Base-by-base conservation (phyloP, 2,329 filamentous ascomycete genomes). In the Paramyrothecium sp. region DNA sequence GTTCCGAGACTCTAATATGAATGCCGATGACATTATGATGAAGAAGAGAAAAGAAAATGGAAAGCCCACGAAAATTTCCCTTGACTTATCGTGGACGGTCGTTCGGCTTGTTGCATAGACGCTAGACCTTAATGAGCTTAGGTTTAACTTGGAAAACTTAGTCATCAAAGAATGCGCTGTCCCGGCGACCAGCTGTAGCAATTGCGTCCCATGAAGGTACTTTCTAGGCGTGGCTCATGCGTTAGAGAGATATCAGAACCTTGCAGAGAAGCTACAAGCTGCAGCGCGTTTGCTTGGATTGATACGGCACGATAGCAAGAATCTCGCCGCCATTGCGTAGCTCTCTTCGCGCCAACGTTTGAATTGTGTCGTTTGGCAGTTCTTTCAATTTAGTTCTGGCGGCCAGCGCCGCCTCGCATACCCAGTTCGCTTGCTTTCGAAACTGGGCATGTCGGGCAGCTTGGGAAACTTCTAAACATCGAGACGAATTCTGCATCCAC, bases 1-100 rank as follows among this genome's bases (percentile, higher is more conserved):
- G 87, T 87, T 90, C 90, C 93, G 94, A 96, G 95, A 99, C 95
- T 99, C 95, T 98, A 98, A 94, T 90, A 91, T 90, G 86, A 89
- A 90, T 89, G 92, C 89, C 87, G 73, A 81, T 85, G 86, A 91
- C 88, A 91, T 91, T 94, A 81, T 77, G 80, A 30, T 44, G 38
- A 75, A 80, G 75, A 73, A 76, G 77, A 81, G 78, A 77, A 74
- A 73, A 69, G 73, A 70, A 70, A 70, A 59, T 58, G 60, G 65
- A 61, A 58, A 58, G 41, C 44, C 38, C 46, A 47, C 48, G 56
- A 70, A 71, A 70, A 65, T 66, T 65, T 58, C 53, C 57, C 56
- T 55, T 34, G 52, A 51, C 46, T 53, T 51, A 46, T 12, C 55
- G 7, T 22, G 47, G 21, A 19, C 33, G 44, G 20, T n/a, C 3